Evolutionary conservation across 495 filamentous ascomycete genomes (phyloP).

Genomic region (Glonium stellatum): DNA sequence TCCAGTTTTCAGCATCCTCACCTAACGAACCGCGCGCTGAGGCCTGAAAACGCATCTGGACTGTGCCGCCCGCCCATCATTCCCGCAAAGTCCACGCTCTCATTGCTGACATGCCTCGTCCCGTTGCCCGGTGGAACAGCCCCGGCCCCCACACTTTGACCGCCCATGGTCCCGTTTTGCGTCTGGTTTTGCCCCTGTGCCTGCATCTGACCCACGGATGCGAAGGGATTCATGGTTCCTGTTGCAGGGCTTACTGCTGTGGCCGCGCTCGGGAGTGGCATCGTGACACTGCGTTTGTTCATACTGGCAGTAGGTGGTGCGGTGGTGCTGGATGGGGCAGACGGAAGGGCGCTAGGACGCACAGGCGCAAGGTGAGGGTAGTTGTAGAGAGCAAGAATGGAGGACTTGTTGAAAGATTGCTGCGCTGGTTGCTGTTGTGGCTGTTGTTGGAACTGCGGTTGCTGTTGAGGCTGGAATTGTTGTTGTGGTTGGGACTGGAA

Average conservation of each 20-base stretch:
- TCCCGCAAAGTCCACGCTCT: constrained; percentile 74
- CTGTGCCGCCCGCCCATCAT: constrained; percentile 76
- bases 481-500: constrained; percentile 21
- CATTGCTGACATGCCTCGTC: constrained; percentile 65
- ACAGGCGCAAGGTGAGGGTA: constrained; percentile 63
- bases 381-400: constrained; percentile 83
- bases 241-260: constrained; percentile 11
- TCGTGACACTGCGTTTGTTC: constrained; percentile 36
- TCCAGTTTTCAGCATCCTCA: neutral
- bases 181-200: constrained; percentile 24
- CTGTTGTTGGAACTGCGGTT: constrained; percentile 9
- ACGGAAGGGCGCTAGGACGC: constrained; percentile 24
- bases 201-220: constrained; percentile 28
- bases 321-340: constrained; percentile 16
- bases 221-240: constrained; percentile 34
- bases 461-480: constrained; percentile 31
- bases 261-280: constrained; percentile 26
- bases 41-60: constrained; percentile 92
- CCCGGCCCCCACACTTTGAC: constrained; percentile 10
- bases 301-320: constrained; percentile 26
- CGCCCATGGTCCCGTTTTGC: constrained; percentile 9
- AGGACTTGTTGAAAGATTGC: constrained; percentile 62
- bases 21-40: constrained; percentile 58
- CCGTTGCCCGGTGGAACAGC: constrained; percentile 2
- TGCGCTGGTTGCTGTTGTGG: constrained; percentile 29